These are phyloP conservation scores for Saccharomycopsis schoenii DNA, from an alignment of 805 yeast genomes.

Conservation along the genomic window DNA sequence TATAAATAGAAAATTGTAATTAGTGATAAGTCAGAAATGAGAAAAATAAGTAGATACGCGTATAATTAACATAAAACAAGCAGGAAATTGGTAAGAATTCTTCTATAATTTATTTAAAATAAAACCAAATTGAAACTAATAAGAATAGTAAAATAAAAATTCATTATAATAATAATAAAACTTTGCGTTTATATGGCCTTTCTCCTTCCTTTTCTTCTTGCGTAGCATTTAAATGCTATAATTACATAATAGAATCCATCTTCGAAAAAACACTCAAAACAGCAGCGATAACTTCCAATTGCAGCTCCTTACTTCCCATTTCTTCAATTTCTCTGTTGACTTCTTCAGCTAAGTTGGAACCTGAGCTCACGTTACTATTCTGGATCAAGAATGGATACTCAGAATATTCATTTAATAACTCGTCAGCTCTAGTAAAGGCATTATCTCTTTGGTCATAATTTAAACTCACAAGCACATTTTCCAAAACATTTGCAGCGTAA, in stretches of 20 bases:
- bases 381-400: conserved; percentile 73
- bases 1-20: neutral
- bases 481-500: conserved; percentile 93
- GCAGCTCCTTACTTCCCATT: conserved; percentile 46
- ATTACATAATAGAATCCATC: conserved; percentile 77
- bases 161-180: neutral
- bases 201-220: too few relatives aligned
- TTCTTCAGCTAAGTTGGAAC: conserved; percentile 53
- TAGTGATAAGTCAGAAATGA: neutral
- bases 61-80: neutral
- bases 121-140: neutral
- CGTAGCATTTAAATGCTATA: neutral
- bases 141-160: neutral
- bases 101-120: neutral
- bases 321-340: conserved; percentile 40
- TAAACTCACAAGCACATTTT: conserved; percentile 68
- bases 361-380: conserved; percentile 54
- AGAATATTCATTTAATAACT: conserved; percentile 67
- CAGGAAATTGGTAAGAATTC: neutral
- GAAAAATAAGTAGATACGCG: neutral
- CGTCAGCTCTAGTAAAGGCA: conserved; percentile 93
- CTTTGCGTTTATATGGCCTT: neutral
- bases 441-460: conserved; percentile 84
- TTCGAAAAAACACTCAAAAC: conserved; percentile 82
- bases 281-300: conserved; percentile 85